These are phyloP conservation scores for Linaria vulgaris DNA, from an alignment of 257 asterid species.

Conservation along the genomic window DNA sequence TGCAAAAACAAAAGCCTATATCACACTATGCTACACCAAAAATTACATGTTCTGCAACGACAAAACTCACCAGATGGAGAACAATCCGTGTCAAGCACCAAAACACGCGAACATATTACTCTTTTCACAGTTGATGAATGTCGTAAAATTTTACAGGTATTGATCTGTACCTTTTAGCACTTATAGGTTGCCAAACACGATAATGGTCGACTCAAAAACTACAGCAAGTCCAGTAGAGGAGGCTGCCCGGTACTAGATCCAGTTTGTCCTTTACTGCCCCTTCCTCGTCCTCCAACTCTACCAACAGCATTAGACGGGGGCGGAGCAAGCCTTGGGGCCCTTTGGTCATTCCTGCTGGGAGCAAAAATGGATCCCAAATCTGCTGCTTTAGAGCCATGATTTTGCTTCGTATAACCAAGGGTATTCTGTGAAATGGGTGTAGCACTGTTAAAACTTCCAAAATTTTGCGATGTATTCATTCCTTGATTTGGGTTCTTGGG, in stretches of 20 bases:
- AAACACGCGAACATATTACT: conserved; percentile 17
- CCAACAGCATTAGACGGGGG: conserved; percentile 84
- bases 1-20: conserved; percentile 27
- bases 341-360: conserved; percentile 60
- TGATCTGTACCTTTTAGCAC: conserved; percentile 31
- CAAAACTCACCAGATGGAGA: conserved; percentile 29
- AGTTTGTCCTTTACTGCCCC: conserved; percentile 66
- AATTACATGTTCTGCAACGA: conserved; percentile 33
- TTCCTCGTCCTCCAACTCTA: conserved; percentile 86
- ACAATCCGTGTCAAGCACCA: conserved; percentile 30
- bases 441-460: conserved; percentile 32
- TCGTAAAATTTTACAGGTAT: conserved; percentile 7
- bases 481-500: conserved; percentile 58
- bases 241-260: conserved; percentile 56
- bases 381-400: conserved; percentile 44
- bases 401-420: conserved; percentile 65
- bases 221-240: conserved; percentile 80
- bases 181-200: conserved; percentile 10
- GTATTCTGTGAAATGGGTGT: conserved; percentile 46
- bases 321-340: conserved; percentile 88
- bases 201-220: conserved; percentile 21
- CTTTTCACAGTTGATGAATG: conserved; percentile 25
- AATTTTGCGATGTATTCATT: conserved; percentile 33
- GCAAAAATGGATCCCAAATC: conserved; percentile 82
- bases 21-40: conserved; percentile 41